Evolutionary conservation across 2,329 filamentous ascomycete genomes (phyloP), one percentile per base, ranked within the genome.

Genomic region (Aspergillus tanneri): DNA sequence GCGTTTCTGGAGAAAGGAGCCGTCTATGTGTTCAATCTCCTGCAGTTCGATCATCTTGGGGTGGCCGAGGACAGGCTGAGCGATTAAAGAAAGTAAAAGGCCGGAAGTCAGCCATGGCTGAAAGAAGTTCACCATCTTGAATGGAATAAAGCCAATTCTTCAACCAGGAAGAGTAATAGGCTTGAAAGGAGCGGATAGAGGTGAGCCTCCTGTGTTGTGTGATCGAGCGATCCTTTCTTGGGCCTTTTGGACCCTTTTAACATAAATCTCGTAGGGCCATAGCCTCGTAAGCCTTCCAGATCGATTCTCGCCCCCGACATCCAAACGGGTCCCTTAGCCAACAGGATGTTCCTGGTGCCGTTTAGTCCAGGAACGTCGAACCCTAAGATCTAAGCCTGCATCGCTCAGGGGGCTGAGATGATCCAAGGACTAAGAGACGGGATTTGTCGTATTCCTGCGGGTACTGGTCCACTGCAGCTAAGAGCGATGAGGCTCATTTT

Each of bases 1-100:
- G 23, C 23, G 34, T 30, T 30, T 42, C 34, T 38, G 32, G 19
- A 11, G 38, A 23, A n/a, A n/a, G n/a, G n/a, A n/a, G n/a, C n/a
- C n/a, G n/a, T n/a, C n/a, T n/a, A n/a, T n/a, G n/a, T n/a, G 32
- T 10, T 52, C 39, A 12, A 50, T 38, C 24, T 55, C 54, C 22
- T 43, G 39, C 22, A 59, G 50, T 2, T 54, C 50, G n/a, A 59
- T n/a, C 22, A 53, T 47, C 11, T n/a, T n/a, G n/a, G n/a, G n/a
- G n/a, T n/a, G n/a, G n/a, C n/a, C n/a, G n/a, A 54, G 34, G 19
- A 45, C 41, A 25, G 46, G 36, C 32, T 53, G 53, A 23, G 46
- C 39, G 19, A 55, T 34, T 38, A 57, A 25, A 18, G 45, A 53
- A 35, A 55, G 34, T 23, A 49, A 19, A 28, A 53, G 41, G 53